A percentile compares a stretch with the other conserved stretches of the same genome.
These are phyloP conservation scores for Flaveria trinervia DNA, from an alignment of 129 eudicot genomes.

Conservation along the genomic window DNA sequence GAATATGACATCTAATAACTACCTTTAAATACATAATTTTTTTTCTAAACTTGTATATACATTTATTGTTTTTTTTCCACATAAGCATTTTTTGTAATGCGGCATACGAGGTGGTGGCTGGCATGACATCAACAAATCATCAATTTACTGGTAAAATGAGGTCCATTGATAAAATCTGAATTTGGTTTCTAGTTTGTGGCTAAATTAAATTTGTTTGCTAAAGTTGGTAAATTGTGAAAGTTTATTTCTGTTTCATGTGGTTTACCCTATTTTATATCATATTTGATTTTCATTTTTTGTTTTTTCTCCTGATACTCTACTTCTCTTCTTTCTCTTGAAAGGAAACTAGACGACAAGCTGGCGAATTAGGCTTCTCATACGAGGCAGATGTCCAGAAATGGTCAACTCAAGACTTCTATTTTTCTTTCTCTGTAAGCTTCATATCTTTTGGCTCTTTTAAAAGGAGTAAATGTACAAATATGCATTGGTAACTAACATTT, in stretches of 20 bases:
- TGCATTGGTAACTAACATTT: background rate
- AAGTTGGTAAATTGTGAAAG: background rate
- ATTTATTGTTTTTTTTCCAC: background rate
- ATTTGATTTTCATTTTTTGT: background rate
- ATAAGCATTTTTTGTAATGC: background rate
- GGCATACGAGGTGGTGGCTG: background rate
- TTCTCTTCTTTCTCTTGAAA: constrained; percentile 24
- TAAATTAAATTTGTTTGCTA: background rate
- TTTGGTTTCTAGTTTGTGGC: background rate
- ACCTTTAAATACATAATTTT: background rate
- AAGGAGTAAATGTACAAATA: constrained; percentile 7
- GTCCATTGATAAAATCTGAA: background rate
- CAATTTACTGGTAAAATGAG: background rate
- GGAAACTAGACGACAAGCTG: constrained; percentile 53
- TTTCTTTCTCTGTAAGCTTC: constrained; percentile 73
- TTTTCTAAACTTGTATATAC: background rate
- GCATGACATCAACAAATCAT: background rate
- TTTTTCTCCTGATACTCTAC: background rate
- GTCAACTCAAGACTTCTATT: constrained; percentile 63
- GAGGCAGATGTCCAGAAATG: constrained; percentile 65
- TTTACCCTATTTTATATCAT: background rate
- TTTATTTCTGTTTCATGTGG: background rate
- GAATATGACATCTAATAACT: background rate
- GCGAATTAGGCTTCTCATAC: constrained; percentile 52
- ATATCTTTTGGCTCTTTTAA: background rate